Conservation (phyloP, 2,329 filamentous ascomycete species). For the Dothiorella sarmentorum region DNA sequence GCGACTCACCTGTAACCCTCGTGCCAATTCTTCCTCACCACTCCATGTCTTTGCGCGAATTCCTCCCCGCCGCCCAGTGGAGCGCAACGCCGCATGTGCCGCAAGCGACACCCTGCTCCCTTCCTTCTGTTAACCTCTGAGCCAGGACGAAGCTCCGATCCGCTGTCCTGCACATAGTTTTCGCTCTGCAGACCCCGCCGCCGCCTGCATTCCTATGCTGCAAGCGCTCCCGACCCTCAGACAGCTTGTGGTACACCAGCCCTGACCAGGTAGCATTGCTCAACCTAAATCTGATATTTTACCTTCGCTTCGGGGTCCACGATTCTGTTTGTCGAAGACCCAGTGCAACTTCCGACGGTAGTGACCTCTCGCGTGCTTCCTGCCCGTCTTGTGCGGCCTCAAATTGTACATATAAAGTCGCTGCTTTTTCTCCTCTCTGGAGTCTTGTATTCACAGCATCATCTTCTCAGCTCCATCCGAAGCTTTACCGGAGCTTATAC, state of each 20-base stretch:
- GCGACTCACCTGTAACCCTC: not conserved
- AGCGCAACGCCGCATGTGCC: constrained; percentile 4
- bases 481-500: too few species aligned
- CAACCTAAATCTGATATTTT: constrained; percentile 1
- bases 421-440: not conserved
- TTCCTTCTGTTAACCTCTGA: not conserved
- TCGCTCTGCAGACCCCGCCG: not conserved
- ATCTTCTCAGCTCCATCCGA: not conserved
- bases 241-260: not conserved
- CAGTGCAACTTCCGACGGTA: not conserved
- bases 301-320: not conserved
- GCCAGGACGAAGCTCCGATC: not conserved
- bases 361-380: not conserved
- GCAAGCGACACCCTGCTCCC: not conserved
- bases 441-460: not conserved
- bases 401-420: not conserved
- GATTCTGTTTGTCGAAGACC: not conserved
- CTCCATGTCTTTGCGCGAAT: not conserved
- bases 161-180: not conserved
- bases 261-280: constrained; percentile 6
- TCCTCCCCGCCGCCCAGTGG: not conserved
- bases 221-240: not conserved
- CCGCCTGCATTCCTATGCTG: not conserved
- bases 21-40: not conserved
- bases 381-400: not conserved